Conservation (phyloP, 2,329 filamentous ascomycete species). For the Endocalyx cinctus region DNA sequence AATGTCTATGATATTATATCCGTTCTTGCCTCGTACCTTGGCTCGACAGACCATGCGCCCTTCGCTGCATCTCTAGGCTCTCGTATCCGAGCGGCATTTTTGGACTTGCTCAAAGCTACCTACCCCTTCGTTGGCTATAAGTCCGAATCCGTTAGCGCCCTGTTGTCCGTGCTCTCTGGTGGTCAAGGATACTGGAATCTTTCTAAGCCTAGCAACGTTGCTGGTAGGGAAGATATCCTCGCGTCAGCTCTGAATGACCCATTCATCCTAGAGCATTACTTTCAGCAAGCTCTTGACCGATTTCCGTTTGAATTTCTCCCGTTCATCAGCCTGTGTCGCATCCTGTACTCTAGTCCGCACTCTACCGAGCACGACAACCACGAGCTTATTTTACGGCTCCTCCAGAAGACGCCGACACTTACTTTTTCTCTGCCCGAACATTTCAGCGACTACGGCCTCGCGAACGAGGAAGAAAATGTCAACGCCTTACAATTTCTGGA, state of each 20-base stretch:
- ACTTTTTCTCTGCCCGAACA: conserved; percentile 70
- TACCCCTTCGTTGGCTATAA: conserved; percentile 67
- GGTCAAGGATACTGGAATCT: conserved; percentile 51
- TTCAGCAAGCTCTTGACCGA: conserved; percentile 66
- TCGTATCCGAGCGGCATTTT: conserved; percentile 58
- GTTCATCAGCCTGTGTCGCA: conserved; percentile 68
- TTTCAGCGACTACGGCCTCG: conserved; percentile 72
- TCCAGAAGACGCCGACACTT: conserved; percentile 67
- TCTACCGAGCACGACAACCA: conserved; percentile 28
- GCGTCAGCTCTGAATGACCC: conserved; percentile 48
- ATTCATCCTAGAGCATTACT: conserved; percentile 52
- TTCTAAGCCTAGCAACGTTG: conserved; percentile 35
- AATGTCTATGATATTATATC: conserved; percentile 51
- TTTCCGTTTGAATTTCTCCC: conserved; percentile 84
- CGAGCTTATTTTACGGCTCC: conserved; percentile 52
- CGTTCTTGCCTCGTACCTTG: conserved; percentile 44
- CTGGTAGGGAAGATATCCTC: conserved; percentile 31
- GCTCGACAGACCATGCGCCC: conserved; percentile 39
- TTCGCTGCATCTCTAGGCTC: conserved; percentile 55
- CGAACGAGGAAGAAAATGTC: conserved; percentile 79
- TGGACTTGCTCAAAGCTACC: conserved; percentile 67
- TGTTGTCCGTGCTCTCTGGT: conserved; percentile 60
- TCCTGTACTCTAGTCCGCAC: conserved; percentile 49
- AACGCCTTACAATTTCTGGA: conserved; percentile 69
- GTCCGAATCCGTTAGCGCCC: conserved; percentile 62